Evolutionary conservation across 768 basidiomycete species (phyloP), one percentile per base, ranked within the genome.

Genomic region (Thelephora ganbajun): DNA sequence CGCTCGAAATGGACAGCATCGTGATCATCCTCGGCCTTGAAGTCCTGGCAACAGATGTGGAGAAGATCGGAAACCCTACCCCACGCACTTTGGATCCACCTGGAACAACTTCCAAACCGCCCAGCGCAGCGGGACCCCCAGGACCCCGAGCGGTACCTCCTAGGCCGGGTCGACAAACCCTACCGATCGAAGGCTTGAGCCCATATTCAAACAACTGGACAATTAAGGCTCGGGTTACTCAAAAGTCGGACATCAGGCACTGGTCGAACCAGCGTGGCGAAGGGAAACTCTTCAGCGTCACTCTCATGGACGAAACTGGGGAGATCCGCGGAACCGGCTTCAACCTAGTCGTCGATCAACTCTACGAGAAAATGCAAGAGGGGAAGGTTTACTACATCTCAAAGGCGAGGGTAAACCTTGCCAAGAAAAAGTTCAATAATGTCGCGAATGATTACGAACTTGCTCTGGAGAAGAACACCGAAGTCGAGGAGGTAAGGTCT

Each of bases 181-280:
- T 81, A 63, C 94, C 93, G 2, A 98, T 99, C 53, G 94, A 96
- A 60, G 85, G 81, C 5, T 74, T 98, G 41, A 92, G 86, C 58
- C 94, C 94, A 7, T 98, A 97, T 57, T 91, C 96, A 64, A 97
- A 94, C 68, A 89, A 89, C 63, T 99, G 96, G 96, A 92, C 88
- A 9, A 94, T 98, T 71, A 92, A 91, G 61, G 94, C 89, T 23
- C 83, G 89, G 36, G 89, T 97, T 44, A 85, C 80, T 11, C 77
- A 85, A 52, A 97, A 94, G 63, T 77, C 78, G 1, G 96, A 97
- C 0, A 79, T 98, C 58, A 83, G 77, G 55, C 75, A 76, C n/a
- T 99, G 83, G 78, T 83, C 85, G 3, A 98, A 94, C 61, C 69
- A 73, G 50, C 72, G 79, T 11, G 96, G 96, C 30, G 96, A 98